Evolutionary conservation across 2,329 filamentous ascomycete genomes (phyloP).

Genomic region (Nemania serpens): DNA sequence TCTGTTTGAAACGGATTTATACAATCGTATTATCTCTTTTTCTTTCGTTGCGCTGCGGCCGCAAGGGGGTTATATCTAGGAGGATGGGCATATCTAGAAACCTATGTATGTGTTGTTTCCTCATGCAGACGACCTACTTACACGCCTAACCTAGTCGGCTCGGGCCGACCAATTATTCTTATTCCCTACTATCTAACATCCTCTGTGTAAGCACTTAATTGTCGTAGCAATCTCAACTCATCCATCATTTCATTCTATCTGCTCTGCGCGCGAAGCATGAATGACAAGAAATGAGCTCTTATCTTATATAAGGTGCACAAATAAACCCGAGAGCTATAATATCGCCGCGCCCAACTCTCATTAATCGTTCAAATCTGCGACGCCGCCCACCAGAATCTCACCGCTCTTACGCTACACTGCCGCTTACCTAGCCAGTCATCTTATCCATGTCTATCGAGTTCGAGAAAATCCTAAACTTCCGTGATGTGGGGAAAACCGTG

Average conservation of each 20-base stretch:
- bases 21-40: no score
- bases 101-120: no score
- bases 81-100: no score
- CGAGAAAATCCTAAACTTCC: conserved; percentile 72
- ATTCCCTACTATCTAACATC: no score
- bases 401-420: no score
- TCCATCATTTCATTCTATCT: not conserved
- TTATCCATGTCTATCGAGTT: conserved; percentile 43
- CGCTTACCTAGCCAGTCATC: not conserved
- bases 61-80: no score
- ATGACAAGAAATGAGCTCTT: no score
- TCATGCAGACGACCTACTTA: not conserved
- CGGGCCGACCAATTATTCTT: not conserved
- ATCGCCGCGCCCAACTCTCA: not conserved
- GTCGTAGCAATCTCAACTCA: not conserved
- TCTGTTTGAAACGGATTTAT: no score
- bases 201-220: not conserved
- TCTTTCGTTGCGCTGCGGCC: no score
- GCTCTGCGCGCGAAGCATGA: no score
- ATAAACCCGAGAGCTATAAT: not conserved
- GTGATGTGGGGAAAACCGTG: conserved; percentile 72
- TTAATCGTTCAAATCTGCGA: not conserved
- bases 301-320: no score
- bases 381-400: no score
- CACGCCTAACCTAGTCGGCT: not conserved